A percentile compares a stretch with the other conserved stretches of the same genome.
phyloP scores from a whole-genome alignment of 108 stramenopile genomes.

The Cylindrotheca fusiformis region DNA sequence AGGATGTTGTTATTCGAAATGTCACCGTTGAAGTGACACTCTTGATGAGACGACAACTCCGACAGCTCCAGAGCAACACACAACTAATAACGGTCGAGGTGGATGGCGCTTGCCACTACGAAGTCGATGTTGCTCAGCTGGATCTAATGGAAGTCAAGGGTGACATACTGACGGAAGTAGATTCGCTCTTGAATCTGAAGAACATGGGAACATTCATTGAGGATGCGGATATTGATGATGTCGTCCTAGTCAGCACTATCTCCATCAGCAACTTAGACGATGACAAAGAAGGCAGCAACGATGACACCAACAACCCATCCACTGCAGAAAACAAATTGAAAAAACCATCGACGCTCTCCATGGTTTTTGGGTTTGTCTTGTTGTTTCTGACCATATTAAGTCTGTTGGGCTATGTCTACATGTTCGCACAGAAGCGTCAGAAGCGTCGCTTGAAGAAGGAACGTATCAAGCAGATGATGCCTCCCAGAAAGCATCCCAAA shows the following conservation, averaged over 20 bases:
- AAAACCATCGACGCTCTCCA: constrained; percentile 29
- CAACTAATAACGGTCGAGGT: constrained; percentile 1
- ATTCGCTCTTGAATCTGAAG: not conserved
- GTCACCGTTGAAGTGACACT: constrained; percentile 4
- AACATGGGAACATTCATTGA: not conserved
- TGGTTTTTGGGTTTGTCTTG: constrained; percentile 36
- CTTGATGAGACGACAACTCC: not conserved
- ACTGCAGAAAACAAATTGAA: not conserved
- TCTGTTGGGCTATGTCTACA: constrained; percentile 20
- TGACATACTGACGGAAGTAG: not conserved
- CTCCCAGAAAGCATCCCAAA: not conserved
- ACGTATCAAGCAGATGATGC: not conserved
- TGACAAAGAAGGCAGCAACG: not conserved
- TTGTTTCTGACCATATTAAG: constrained; percentile 17
- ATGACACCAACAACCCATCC: not conserved
- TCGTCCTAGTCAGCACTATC: constrained; percentile 15
- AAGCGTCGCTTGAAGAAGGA: constrained; percentile 18
- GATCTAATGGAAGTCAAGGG: constrained; percentile 4
- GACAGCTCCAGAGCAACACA: not conserved
- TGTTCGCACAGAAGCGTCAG: constrained; percentile 26
- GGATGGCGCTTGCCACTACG: constrained; percentile 1
- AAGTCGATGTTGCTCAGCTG: constrained; percentile 4
- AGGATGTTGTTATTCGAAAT: constrained; percentile 5
- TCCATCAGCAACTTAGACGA: not conserved
- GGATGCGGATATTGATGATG: constrained; percentile 10